Conservation (phyloP, 495 filamentous ascomycete species). For the Darksidea phi region DNA sequence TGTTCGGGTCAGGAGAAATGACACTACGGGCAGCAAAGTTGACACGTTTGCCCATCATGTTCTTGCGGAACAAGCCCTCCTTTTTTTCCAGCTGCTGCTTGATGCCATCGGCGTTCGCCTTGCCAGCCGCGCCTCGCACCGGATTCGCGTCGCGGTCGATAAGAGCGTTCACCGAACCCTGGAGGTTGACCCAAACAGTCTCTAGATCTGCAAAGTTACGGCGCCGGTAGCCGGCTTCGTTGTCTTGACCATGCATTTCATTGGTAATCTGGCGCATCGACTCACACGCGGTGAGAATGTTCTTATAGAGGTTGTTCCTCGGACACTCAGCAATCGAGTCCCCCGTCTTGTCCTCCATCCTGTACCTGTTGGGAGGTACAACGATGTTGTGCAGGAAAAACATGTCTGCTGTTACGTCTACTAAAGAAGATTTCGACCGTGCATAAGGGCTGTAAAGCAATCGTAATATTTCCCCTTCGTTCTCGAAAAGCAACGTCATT, state of each 20-base stretch:
- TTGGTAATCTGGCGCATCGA: constrained; percentile 71
- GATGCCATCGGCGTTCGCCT: constrained; percentile 76
- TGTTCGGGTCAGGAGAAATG: constrained; percentile 97
- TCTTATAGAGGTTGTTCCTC: constrained; percentile 80
- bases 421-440: constrained; percentile 48
- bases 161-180: constrained; percentile 85
- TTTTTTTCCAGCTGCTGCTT: constrained; percentile 99
- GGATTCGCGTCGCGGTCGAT: constrained; percentile 86
- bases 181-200: constrained; percentile 73
- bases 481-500: constrained; percentile 76
- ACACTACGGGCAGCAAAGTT: constrained; percentile 97
- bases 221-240: constrained; percentile 28
- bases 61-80: constrained; percentile 95
- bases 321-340: constrained; percentile 77
- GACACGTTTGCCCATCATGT: constrained; percentile 99
- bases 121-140: constrained; percentile 67
- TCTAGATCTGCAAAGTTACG: constrained; percentile 57
- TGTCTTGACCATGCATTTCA: constrained; percentile 58
- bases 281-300: constrained; percentile 69
- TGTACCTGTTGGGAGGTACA: constrained; percentile 87
- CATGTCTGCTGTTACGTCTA: constrained; percentile 70
- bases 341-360: constrained; percentile 81
- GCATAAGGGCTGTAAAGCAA: constrained; percentile 80
- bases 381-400: constrained; percentile 86
- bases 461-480: constrained; percentile 75